Evolutionary conservation across 208 protist genomes (phyloP), one percentile per base, ranked within the genome.

Genomic region (Trypanosoma theileri): DNA sequence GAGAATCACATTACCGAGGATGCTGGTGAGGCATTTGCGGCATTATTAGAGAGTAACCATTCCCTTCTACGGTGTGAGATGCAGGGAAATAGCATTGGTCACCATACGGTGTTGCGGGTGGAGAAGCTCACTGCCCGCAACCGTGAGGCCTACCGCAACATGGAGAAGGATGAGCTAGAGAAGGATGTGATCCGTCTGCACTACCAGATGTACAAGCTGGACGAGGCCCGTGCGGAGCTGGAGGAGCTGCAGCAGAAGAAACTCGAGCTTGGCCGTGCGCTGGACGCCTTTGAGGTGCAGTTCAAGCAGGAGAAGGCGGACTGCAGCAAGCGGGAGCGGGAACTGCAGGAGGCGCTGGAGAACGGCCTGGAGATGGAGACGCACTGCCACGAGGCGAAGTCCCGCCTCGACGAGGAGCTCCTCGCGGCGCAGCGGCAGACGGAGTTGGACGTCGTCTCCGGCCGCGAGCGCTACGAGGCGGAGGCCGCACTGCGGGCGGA

Each of bases 131-230:
- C 77, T 24, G 57, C 67, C 21, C 79, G 86, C 16, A 96, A 96
- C 65, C 57, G 65, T 21, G 65, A 58, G 12, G 57, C 63, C 3
- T 64, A 81, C 24, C 73, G 79, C 12, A 86, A 91, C 48, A 71
- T 73, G 11, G 82, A 88, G 69, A 73, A 82, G 22, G 79, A 90
- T 48, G 82, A 80, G n/a, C 84, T 96, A 28, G 75, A 84, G 46
- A 66, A 86, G 53, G 82, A 95, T 71, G 74, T 96, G 53, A 82
- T 96, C 41, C 81, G 81, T 0, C 76, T 96, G 54, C 92, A 96
- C 53, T 95, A 88, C 65, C 89, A 94, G 60, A 86, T 82, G 72
- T 96, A 94, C 74, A 96, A 96, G 73, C 77, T 96, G 10, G 75
- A 91, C 21, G 92, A 96, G 82, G 86, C 92, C 17, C 77, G 81